These are phyloP conservation scores for Chaetomiaceae sp. DNA, from an alignment of 2,329 filamentous ascomycete species.

Conservation along the genomic window DNA sequence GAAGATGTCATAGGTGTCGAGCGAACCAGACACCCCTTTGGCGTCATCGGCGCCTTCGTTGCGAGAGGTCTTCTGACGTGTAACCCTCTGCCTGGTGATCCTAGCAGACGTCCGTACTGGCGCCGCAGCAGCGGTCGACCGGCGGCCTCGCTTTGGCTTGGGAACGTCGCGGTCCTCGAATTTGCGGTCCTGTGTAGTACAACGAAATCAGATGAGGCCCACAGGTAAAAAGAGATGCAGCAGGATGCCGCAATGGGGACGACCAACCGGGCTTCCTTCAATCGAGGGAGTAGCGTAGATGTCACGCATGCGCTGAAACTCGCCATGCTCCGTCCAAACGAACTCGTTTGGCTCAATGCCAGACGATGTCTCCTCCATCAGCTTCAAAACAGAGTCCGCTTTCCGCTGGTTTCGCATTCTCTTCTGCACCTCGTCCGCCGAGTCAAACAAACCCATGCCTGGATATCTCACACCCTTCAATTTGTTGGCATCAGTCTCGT, in stretches of 20 bases:
- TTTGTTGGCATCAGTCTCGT: constrained; percentile 34
- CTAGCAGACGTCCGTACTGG: constrained; percentile 16
- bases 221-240: not conserved
- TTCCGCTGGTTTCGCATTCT: constrained; percentile 75
- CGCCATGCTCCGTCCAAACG: constrained; percentile 51
- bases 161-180: constrained; percentile 15
- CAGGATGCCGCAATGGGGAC: not conserved
- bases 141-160: constrained; percentile 22
- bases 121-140: constrained; percentile 1
- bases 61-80: constrained; percentile 1
- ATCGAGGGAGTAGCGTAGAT: constrained; percentile 56
- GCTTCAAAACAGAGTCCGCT: constrained; percentile 60
- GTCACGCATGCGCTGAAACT: constrained; percentile 46
- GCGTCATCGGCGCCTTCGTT: constrained; percentile 7
- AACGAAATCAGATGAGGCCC: not conserved
- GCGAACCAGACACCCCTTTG: constrained; percentile 4
- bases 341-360: constrained; percentile 58
- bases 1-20: constrained; percentile 23
- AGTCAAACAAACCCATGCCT: constrained; percentile 77
- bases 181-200: constrained; percentile 15
- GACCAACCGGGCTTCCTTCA: constrained; percentile 45
- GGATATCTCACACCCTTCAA: constrained; percentile 70
- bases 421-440: constrained; percentile 66
- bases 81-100: constrained; percentile 11
- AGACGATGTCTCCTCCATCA: constrained; percentile 59